Evolutionary conservation across 2,329 filamentous ascomycete genomes (phyloP).

Genomic region (Beauveria sp.): DNA sequence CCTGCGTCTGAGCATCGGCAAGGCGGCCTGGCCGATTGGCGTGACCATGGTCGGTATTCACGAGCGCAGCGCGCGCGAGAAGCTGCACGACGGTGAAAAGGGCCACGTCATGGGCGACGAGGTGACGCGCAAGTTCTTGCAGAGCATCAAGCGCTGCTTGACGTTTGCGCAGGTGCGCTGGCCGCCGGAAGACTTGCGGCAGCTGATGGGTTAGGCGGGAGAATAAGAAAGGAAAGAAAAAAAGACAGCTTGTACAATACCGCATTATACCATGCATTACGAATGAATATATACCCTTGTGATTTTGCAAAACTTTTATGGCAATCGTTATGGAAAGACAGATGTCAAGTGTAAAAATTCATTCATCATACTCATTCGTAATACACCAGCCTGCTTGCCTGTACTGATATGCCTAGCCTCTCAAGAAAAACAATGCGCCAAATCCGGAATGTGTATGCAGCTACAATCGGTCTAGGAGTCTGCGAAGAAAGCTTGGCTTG

Average conservation of each 20-base stretch:
- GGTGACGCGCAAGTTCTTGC: slow-evolving; percentile 86
- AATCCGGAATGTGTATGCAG: neutral
- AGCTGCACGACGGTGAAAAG: slow-evolving; percentile 78
- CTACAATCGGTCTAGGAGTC: neutral
- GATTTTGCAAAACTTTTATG: too few species aligned
- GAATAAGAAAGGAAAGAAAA: neutral
- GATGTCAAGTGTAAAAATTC: neutral
- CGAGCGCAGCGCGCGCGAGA: slow-evolving; percentile 90
- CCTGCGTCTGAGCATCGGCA: slow-evolving; percentile 84
- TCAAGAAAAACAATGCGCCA: neutral
- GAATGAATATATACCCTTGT: too few species aligned
- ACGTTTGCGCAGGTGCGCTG: slow-evolving; percentile 96
- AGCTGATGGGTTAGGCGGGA: slow-evolving; percentile 74
- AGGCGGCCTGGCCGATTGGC: slow-evolving; percentile 97
- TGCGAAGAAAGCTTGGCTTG: neutral
- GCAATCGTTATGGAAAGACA: neutral
- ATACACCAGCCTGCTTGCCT: neutral
- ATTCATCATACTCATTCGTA: neutral
- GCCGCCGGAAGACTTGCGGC: slow-evolving; percentile 85
- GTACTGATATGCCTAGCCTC: neutral
- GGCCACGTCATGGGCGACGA: slow-evolving; percentile 98
- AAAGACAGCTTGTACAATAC: neutral
- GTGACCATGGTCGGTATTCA: slow-evolving; percentile 99
- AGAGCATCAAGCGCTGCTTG: slow-evolving; percentile 94
- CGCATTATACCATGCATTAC: too few species aligned